Evolutionary conservation across 257 asterid genomes (phyloP).

Genomic region (Verbena officinalis): DNA sequence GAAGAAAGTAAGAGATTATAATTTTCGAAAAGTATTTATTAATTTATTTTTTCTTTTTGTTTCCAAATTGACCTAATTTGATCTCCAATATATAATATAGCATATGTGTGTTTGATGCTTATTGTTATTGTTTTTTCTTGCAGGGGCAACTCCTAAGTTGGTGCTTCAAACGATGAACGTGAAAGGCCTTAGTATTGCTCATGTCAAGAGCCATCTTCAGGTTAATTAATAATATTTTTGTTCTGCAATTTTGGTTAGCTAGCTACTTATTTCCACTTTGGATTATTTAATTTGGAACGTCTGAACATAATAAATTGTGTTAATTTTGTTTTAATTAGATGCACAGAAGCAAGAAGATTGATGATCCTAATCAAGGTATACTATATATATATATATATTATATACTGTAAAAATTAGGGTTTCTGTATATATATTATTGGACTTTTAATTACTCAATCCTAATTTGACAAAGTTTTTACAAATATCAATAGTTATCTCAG

Average conservation of each 20-base stretch:
- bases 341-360: slow-evolving; percentile 95
- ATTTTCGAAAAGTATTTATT: too few species aligned
- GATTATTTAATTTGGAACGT: background rate
- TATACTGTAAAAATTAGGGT: slow-evolving; percentile 40
- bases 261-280: background rate
- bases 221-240: too few species aligned
- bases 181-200: slow-evolving; percentile 95
- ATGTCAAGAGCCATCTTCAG: slow-evolving; percentile 99
- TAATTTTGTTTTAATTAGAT: slow-evolving; percentile 47
- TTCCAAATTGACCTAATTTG: too few species aligned
- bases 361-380: slow-evolving; percentile 95
- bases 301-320: background rate
- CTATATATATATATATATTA: background rate
- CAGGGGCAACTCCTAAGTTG: slow-evolving; percentile 95
- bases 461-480: background rate
- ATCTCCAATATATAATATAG: too few species aligned
- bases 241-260: background rate
- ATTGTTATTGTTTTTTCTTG: background rate
- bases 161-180: slow-evolving; percentile 93
- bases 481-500: slow-evolving; percentile 48
- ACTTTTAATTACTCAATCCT: background rate
- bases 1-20: slow-evolving; percentile 82
- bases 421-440: background rate
- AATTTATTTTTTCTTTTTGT: background rate
- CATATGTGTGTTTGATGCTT: too few species aligned